Evolutionary conservation across 2,329 filamentous ascomycete genomes (phyloP).

Genomic region (Ophiostoma pallidulum): DNA sequence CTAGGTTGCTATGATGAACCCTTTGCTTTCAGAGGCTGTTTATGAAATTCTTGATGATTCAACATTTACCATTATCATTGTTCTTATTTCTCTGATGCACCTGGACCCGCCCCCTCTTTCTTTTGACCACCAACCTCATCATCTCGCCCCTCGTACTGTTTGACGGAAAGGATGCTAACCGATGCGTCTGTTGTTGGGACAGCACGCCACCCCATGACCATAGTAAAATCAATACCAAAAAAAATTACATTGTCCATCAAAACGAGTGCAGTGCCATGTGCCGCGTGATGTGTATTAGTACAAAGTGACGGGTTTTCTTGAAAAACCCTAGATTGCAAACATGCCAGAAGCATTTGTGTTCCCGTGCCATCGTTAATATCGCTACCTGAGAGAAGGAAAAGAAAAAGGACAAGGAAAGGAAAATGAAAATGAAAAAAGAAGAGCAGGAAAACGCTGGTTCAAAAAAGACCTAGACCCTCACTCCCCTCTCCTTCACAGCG

Average conservation of each 20-base stretch:
- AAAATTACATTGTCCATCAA: not conserved
- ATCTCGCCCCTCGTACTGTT: too few species aligned
- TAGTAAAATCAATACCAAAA: conserved; percentile 1
- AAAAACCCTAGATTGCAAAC: not conserved
- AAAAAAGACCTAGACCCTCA: not conserved
- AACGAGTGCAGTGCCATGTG: not conserved
- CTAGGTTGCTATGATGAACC: conserved; percentile 11
- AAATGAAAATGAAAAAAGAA: not conserved
- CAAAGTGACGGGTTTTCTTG: not conserved
- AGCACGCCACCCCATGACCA: too few species aligned
- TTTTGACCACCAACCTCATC: not conserved
- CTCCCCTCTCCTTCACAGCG: conserved; percentile 29
- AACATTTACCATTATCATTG: conserved; percentile 14
- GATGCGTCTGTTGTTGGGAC: not conserved
- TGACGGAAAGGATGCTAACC: not conserved
- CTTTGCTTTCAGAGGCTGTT: conserved; percentile 17
- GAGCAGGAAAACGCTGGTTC: not conserved
- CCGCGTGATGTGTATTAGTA: not conserved
- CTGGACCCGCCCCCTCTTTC: not conserved
- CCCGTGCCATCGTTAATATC: conserved; percentile 3
- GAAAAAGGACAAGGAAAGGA: not conserved
- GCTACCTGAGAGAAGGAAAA: not conserved
- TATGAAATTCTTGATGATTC: conserved; percentile 15
- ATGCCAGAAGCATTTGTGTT: not conserved
- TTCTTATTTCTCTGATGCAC: conserved; percentile 15